A percentile compares a stretch with the other conserved stretches of the same genome.
Conservation (phyloP, 2,329 filamentous ascomycete genomes). For the Verticillium zaregamsianum region DNA sequence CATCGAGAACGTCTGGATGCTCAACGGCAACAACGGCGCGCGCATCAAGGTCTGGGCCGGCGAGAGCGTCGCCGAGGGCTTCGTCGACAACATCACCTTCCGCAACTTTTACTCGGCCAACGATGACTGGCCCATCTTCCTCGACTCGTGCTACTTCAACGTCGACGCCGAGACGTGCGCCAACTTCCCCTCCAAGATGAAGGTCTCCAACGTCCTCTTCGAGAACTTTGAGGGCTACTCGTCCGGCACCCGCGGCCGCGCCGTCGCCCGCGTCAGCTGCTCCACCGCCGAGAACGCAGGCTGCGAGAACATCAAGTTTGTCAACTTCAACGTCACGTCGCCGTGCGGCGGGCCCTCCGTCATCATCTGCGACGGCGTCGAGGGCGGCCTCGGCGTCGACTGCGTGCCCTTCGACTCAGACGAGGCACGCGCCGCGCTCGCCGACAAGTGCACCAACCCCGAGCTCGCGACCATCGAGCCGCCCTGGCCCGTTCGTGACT, state of each 20-base stretch:
- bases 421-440: slow-evolving; percentile 24
- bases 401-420: slow-evolving; percentile 29
- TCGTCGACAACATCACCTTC: slow-evolving; percentile 58
- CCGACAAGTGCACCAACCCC: slow-evolving; percentile 21
- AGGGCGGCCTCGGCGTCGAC: slow-evolving; percentile 27
- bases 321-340: slow-evolving; percentile 49
- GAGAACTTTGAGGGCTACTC: slow-evolving; percentile 52
- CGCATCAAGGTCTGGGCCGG: slow-evolving; percentile 63
- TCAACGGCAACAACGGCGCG: slow-evolving; percentile 49
- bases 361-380: slow-evolving; percentile 46
- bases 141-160: slow-evolving; percentile 42
- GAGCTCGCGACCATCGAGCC: slow-evolving; percentile 16
- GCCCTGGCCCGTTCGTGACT: slow-evolving; percentile 8
- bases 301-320: slow-evolving; percentile 51
- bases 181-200: slow-evolving; percentile 48
- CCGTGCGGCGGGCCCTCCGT: slow-evolving; percentile 37
- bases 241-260: slow-evolving; percentile 47
- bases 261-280: slow-evolving; percentile 50
- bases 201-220: slow-evolving; percentile 53
- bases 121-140: slow-evolving; percentile 58
- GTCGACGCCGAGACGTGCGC: slow-evolving; percentile 57
- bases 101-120: slow-evolving; percentile 52
- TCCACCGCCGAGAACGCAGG: slow-evolving; percentile 47
- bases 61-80: slow-evolving; percentile 47
- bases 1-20: slow-evolving; percentile 51